phyloP scores from a whole-genome alignment of 2,329 filamentous ascomycete genomes.

The Neofusicoccum laricinum region DNA sequence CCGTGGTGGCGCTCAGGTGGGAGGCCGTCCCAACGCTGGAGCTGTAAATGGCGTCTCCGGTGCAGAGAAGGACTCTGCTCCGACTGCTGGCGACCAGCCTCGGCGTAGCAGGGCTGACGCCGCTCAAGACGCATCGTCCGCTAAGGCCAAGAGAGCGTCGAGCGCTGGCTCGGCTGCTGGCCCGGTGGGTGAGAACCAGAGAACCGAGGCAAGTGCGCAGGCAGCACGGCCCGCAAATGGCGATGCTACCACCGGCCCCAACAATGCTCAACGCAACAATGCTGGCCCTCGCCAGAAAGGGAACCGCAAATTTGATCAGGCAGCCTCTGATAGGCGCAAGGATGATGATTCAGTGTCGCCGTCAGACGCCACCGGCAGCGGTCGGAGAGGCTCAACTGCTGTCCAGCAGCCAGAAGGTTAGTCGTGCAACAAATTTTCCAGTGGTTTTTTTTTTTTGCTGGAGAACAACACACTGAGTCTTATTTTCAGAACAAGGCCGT shows the following conservation, averaged over 20 bases:
- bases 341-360: conserved; percentile 14
- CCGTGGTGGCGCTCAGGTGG: conserved; percentile 55
- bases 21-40: conserved; percentile 42
- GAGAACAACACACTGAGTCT: background rate
- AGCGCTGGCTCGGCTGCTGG: conserved; percentile 29
- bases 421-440: background rate
- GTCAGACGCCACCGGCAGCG: conserved; percentile 16
- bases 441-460: background rate
- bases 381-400: conserved; percentile 30
- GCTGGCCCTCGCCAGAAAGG: conserved; percentile 9
- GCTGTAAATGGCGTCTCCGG: conserved; percentile 33
- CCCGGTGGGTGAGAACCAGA: conserved; percentile 23
- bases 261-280: background rate
- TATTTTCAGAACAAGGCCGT: conserved; percentile 26
- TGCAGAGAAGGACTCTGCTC: conserved; percentile 35
- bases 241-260: background rate
- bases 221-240: conserved; percentile 8
- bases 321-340: conserved; percentile 5
- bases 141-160: conserved; percentile 33
- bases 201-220: conserved; percentile 21
- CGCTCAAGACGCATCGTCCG: conserved; percentile 28
- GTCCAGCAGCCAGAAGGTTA: conserved; percentile 33
- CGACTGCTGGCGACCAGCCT: conserved; percentile 28
- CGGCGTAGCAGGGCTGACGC: conserved; percentile 32
- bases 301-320: conserved; percentile 11